Evolutionary conservation across 2,329 filamentous ascomycete species (phyloP).

Genomic region (Calonectria pauciramosa): DNA sequence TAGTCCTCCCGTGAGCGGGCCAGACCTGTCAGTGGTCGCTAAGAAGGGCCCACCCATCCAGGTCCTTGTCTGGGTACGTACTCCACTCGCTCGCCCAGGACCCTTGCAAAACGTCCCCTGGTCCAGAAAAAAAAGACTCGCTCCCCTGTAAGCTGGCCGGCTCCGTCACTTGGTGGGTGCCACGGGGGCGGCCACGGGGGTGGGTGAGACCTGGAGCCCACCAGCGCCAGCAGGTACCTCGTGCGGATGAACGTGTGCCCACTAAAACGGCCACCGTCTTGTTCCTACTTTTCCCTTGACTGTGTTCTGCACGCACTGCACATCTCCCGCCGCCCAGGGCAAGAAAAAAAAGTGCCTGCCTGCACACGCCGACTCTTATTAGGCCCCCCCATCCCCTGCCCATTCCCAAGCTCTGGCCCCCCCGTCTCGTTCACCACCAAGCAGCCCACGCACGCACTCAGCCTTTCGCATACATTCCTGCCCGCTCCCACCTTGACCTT

Average conservation of each 20-base stretch:
- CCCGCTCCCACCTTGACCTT: neutral
- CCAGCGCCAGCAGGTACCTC: slow-evolving; percentile 7
- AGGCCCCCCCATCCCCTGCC: slow-evolving; percentile 41
- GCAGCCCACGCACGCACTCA: slow-evolving; percentile 25
- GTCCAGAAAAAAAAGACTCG: slow-evolving; percentile 4
- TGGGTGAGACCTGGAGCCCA: too few species aligned
- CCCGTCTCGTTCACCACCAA: slow-evolving; percentile 40
- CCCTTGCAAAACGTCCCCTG: slow-evolving; percentile 1
- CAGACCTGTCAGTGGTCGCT: slow-evolving; percentile 24
- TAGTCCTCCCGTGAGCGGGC: slow-evolving; percentile 27
- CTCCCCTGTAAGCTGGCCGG: neutral
- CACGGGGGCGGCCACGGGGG: neutral
- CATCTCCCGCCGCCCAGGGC: slow-evolving; percentile 21
- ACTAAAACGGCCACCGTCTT: slow-evolving; percentile 26
- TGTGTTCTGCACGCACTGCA: slow-evolving; percentile 13
- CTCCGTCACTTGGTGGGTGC: slow-evolving; percentile 6
- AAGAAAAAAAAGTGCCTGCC: neutral
- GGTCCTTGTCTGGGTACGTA: slow-evolving; percentile 7
- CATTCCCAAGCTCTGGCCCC: slow-evolving; percentile 36
- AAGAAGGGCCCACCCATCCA: slow-evolving; percentile 1
- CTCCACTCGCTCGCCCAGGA: neutral
- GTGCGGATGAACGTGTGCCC: slow-evolving; percentile 18
- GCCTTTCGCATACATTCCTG: neutral
- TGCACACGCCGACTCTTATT: slow-evolving; percentile 39
- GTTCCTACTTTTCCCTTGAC: slow-evolving; percentile 2